Percentiles rank a stretch among this genome's conserved stretches.
Evolutionary conservation across 805 yeast species (phyloP).

Genomic region (Millerago galiae): DNA sequence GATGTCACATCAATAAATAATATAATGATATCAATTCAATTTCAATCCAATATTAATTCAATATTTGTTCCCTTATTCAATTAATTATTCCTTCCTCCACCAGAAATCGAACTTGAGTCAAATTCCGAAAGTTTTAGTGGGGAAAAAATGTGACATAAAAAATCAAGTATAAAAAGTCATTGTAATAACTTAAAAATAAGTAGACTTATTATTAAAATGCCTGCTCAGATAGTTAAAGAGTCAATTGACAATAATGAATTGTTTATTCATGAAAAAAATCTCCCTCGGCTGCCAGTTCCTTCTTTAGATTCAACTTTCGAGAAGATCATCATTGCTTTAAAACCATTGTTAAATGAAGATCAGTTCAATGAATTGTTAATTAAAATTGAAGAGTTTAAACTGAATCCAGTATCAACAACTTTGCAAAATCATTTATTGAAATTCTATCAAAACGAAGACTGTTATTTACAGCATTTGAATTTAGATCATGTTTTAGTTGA

Average conservation of each 20-base stretch:
- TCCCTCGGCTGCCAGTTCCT: slow-evolving; percentile 65
- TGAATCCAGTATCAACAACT: slow-evolving; percentile 33
- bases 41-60: no score
- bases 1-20: no score
- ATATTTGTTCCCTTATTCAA: no score
- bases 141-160: slow-evolving; percentile 3
- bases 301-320: slow-evolving; percentile 40
- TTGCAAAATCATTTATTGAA: slow-evolving; percentile 50
- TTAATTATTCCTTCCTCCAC: background rate
- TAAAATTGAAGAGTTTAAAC: slow-evolving; percentile 39
- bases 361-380: slow-evolving; percentile 41
- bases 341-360: slow-evolving; percentile 51
- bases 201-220: background rate
- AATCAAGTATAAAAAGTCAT: background rate
- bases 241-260: background rate
- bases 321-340: slow-evolving; percentile 48
- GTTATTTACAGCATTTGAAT: slow-evolving; percentile 48
- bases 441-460: slow-evolving; percentile 36
- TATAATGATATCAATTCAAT: no score
- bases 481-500: slow-evolving; percentile 33
- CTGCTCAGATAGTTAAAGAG: slow-evolving; percentile 1
- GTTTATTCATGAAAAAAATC: slow-evolving; percentile 6
- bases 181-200: background rate
- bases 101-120: background rate
- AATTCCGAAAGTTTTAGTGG: background rate